phyloP scores from a whole-genome alignment of 1,284 basidiomycete genomes.

The Bondarzewia mesenterica region DNA sequence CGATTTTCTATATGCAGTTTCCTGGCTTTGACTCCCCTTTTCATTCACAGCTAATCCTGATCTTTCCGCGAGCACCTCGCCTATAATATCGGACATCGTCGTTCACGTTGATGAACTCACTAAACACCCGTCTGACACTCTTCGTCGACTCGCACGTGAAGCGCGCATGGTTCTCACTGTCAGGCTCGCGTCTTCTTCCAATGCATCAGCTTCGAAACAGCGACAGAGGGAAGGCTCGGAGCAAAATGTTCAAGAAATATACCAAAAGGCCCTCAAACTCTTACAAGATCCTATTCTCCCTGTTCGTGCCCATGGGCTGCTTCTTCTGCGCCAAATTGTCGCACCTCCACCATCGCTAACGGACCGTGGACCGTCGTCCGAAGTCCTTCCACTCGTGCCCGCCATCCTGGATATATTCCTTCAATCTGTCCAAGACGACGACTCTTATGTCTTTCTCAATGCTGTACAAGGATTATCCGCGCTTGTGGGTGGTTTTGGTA shows the following conservation, averaged over 20 bases:
- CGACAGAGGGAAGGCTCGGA: slow-evolving; percentile 28
- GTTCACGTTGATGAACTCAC: slow-evolving; percentile 53
- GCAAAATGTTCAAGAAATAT: slow-evolving; percentile 48
- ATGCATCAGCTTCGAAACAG: slow-evolving; percentile 13
- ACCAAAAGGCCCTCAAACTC: slow-evolving; percentile 83
- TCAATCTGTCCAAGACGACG: slow-evolving; percentile 82
- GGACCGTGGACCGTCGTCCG: slow-evolving; percentile 16
- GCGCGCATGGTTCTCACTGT: slow-evolving; percentile 78
- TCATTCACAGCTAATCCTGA: slow-evolving; percentile 51
- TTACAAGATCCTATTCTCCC: slow-evolving; percentile 90
- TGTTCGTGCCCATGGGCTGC: slow-evolving; percentile 89
- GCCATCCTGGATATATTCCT: slow-evolving; percentile 86
- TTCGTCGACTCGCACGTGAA: slow-evolving; percentile 63
- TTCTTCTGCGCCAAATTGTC: slow-evolving; percentile 75
- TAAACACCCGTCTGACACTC: slow-evolving; percentile 32
- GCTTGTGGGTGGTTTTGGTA: slow-evolving; percentile 74
- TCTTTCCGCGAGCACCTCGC: slow-evolving; percentile 52
- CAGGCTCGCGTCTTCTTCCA: slow-evolving; percentile 53
- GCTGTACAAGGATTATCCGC: slow-evolving; percentile 84
- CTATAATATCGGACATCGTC: slow-evolving; percentile 67
- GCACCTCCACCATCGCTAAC: background rate
- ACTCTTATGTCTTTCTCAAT: slow-evolving; percentile 92
- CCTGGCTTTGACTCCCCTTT: no score
- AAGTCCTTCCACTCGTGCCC: slow-evolving; percentile 63
- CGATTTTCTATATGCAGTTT: no score